phyloP scores from a whole-genome alignment of 805 yeast species.

The Ogataea wickerhamii region DNA sequence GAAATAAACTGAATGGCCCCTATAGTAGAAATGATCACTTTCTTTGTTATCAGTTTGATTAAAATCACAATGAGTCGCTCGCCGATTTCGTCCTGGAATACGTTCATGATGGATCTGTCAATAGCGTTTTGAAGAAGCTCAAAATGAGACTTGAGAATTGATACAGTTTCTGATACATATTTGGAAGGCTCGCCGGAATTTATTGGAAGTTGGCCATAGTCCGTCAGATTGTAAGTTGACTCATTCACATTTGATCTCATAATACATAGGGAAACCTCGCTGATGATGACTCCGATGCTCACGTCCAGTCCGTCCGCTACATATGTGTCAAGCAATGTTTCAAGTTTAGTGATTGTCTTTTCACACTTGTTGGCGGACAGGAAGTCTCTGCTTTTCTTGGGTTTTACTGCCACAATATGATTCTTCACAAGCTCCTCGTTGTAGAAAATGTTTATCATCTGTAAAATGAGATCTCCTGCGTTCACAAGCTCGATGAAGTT shows the following conservation, averaged over 20 bases:
- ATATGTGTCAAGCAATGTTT: slow-evolving; percentile 73
- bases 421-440: slow-evolving; percentile 68
- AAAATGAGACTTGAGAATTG: slow-evolving; percentile 66
- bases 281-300: slow-evolving; percentile 86
- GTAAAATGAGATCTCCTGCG: slow-evolving; percentile 87
- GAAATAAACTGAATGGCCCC: slow-evolving; percentile 83
- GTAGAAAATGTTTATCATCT: slow-evolving; percentile 87
- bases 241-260: slow-evolving; percentile 22
- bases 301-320: slow-evolving; percentile 91
- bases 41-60: slow-evolving; percentile 71
- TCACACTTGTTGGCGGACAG: slow-evolving; percentile 75
- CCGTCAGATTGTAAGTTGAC: slow-evolving; percentile 48
- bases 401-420: slow-evolving; percentile 42
- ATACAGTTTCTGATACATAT: slow-evolving; percentile 63
- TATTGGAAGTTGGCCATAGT: slow-evolving; percentile 19
- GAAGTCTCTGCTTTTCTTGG: slow-evolving; percentile 68
- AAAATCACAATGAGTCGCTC: slow-evolving; percentile 75
- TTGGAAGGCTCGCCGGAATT: slow-evolving; percentile 40
- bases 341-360: slow-evolving; percentile 56
- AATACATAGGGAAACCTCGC: slow-evolving; percentile 49
- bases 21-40: slow-evolving; percentile 61
- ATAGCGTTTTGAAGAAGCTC: slow-evolving; percentile 74
- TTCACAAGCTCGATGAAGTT: slow-evolving; percentile 88
- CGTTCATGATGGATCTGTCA: slow-evolving; percentile 83
- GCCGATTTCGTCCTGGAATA: slow-evolving; percentile 91